Evolutionary conservation across 2,329 filamentous ascomycete species (phyloP), one percentile per base, ranked within the genome.

Genomic region (Leptodontidium sp.): DNA sequence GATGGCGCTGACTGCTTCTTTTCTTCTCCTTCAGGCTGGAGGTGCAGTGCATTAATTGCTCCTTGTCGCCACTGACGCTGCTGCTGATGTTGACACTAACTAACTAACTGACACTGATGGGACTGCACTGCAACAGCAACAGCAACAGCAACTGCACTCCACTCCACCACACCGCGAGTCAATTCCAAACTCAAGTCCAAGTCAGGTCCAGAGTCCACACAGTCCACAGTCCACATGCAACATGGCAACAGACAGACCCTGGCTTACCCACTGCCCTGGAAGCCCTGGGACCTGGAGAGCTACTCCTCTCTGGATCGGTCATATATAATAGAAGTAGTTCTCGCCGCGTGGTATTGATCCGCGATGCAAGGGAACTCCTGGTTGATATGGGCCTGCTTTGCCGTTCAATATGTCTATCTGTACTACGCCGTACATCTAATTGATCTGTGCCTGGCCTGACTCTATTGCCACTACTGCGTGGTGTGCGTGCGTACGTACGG

Each of bases 341-440:
- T 43, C 21, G 57, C 57, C 57, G 38, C 57, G 57, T 59, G 57
- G 38, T 43, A 45, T 29, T 45, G 57, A 59, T 59, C 57, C 57
- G 38, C 21, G 21, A 45, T 59, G 57, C 57, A 59, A 59, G 57
- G 55, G 21, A 26, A 26, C 26, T 55, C 52, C 26, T 55, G 14
- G 29, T 55, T 32, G 32, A 35, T 55, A 55, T 53, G 50, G 35
- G 52, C 15, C 52, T 35, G 29, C 52, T 35, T 35, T 55, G 52
- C 32, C 29, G 12, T 43, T 40, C 21, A 59, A 17, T 43, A 43
- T 17, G 43, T 59, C 32, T 43, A 26, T 43, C 55, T 43, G 55
- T 26, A 59, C 55, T 49, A 38, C 45, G 45, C n/a, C 43, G 59
- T 38, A 35, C 26, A 26, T 58, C 9, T 49, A 1, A 12, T 40